Percentiles rank a stretch among this genome's conserved stretches.
Conservation (phyloP, 2,329 filamentous ascomycete genomes). For the Alternaria gaisen region DNA sequence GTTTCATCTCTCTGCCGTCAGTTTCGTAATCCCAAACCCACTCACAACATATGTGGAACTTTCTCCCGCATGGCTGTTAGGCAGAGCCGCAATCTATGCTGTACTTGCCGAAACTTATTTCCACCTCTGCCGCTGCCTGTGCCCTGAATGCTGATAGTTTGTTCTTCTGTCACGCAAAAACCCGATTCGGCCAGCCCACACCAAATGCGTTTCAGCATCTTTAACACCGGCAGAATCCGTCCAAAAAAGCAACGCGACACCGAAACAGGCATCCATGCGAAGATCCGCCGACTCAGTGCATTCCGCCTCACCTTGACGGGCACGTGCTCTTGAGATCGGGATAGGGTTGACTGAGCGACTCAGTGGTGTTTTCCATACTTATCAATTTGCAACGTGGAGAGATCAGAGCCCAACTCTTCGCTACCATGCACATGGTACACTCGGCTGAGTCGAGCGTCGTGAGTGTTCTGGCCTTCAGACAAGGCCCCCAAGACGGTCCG, state of each 20-base stretch:
- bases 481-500: not conserved
- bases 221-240: slow-evolving; percentile 12
- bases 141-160: slow-evolving; percentile 9
- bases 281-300: slow-evolving; percentile 19
- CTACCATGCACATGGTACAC: slow-evolving; percentile 4
- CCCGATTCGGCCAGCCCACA: slow-evolving; percentile 20
- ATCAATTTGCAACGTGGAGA: slow-evolving; percentile 2
- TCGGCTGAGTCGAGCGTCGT: slow-evolving; percentile 1
- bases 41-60: slow-evolving; percentile 13
- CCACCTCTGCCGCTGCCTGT: slow-evolving; percentile 8
- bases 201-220: slow-evolving; percentile 24
- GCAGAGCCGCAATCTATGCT: slow-evolving; percentile 11
- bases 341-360: slow-evolving; percentile 10
- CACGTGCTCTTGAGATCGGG: slow-evolving; percentile 21
- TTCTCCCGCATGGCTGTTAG: slow-evolving; percentile 13
- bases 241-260: slow-evolving; percentile 10
- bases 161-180: slow-evolving; percentile 7
- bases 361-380: slow-evolving; percentile 11
- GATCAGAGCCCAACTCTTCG: slow-evolving; percentile 4
- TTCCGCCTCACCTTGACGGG: slow-evolving; percentile 9
- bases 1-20: slow-evolving; percentile 27
- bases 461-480: not conserved
- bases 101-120: slow-evolving; percentile 13
- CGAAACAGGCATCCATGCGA: slow-evolving; percentile 21
- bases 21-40: slow-evolving; percentile 21